Base-by-base conservation (phyloP, 1,284 basidiomycete species). In the Meripilus lineatus region DNA sequence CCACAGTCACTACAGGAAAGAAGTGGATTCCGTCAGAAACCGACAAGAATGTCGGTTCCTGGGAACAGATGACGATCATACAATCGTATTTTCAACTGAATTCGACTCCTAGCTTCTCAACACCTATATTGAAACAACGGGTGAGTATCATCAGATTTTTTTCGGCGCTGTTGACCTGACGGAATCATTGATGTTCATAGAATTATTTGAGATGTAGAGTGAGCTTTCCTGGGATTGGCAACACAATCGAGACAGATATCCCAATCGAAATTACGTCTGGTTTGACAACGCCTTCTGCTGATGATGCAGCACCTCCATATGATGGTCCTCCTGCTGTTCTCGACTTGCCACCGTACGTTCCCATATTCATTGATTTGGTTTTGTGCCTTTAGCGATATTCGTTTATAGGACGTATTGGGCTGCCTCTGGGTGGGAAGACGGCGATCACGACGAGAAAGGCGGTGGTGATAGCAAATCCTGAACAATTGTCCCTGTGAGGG, bases 181-280 rank as follows among this genome's bases (percentile, higher is more conserved):
- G 15, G 5, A 21, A 10, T 23, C 28, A 30, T 38, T 38, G 14
- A 10, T 36, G n/a, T 17, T 22, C 21, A 20, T 21, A 38, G 37
- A 14, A 38, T 15, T 5, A 21, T 15, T 13, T 38, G 22, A 5
- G n/a, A 21, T 5, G 20, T 8, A 38, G 24, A 38, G 37, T 38
- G 8, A 38, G 21, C 21, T 38, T 38, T 15, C 13, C 37, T 5
- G 37, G 37, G n/a, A 21, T 38, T 14, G 37, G 37, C n/a, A 38
- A 38, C 37, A 38, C 15, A 10, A 13, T 38, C 18, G 37, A 38
- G 22, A 23, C 15, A 20, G 8, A 14, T 17, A 17, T 17, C 15
- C 37, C 37, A 5, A 21, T 38, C 22, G 15, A 24, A 10, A 38
- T 38, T 7, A 23, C 14, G 7, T 38, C 37, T 20, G 37, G 37